Base-by-base conservation (phyloP, 805 yeast genomes). In the Teunomyces atbi region DNA sequence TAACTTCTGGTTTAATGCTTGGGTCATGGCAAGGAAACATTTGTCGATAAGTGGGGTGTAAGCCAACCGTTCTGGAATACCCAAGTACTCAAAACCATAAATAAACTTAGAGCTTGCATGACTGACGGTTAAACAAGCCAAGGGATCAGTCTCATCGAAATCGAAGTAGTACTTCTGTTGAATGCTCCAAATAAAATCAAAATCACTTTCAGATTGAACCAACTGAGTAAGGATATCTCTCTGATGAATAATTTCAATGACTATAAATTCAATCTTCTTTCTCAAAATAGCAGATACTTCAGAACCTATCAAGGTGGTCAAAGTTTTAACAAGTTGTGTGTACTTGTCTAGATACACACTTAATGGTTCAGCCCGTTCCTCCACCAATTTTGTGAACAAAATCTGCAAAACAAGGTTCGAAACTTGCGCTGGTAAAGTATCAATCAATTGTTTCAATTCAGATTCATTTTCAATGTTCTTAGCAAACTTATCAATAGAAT, bases 71-170 rank as follows among this genome's bases (percentile, higher is more conserved):
- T 84, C 87, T 2, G 84, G 82, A 1, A 81, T 71, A 0, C 97
- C 97, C 6, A 83, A 71, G 53, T 88, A 92, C 57, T 90, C 96
- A 61, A 79, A 89, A 0, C 96, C 96, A 58, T 92, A 92, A 1
- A 20, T 44, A 45, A 84, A 77, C 0, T 56, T 47, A 10, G 79
- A 70, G 13, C 76, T 67, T 2, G 83, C 78, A 43, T 83, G 88
- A n/a, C 56, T 61, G 0, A 90, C 73, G 0, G 40, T 52, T 4
- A 88, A 58, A 7, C 67, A 57, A 3, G 55, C 52, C 3, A 71
- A 42, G 1, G 55, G 52, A 38, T 75, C 76, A 0, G 41, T 28
- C 1, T 47, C 42, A 0, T 40, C 21, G 0, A 45, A 32, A 26
- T 66, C 58, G 44, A 64, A 69, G 47, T 75, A 77, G 52, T 73